phyloP scores from a whole-genome alignment of 148 eudicot species.

The Oxyria digyna region DNA sequence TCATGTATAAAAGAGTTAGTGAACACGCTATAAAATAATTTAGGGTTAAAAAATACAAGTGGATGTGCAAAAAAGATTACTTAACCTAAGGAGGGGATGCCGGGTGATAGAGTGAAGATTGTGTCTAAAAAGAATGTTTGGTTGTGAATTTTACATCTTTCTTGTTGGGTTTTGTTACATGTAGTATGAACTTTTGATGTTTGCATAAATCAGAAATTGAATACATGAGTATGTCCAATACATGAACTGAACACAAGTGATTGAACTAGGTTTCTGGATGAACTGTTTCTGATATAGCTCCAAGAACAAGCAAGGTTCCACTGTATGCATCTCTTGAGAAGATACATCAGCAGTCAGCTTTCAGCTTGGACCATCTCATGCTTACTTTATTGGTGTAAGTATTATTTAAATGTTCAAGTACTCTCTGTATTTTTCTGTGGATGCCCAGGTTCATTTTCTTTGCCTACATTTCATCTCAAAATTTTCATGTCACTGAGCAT shows the following conservation, averaged over 20 bases:
- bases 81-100: too few relatives aligned
- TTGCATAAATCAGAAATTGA: background rate
- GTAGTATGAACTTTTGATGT: background rate
- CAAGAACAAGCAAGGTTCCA: too few relatives aligned
- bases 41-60: too few relatives aligned
- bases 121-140: background rate
- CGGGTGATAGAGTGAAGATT: background rate
- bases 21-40: too few relatives aligned
- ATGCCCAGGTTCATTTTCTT: background rate
- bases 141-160: background rate
- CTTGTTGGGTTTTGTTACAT: background rate
- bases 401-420: too few relatives aligned
- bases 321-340: too few relatives aligned
- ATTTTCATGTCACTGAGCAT: background rate
- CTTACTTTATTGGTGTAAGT: too few relatives aligned
- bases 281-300: too few relatives aligned
- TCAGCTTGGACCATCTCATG: too few relatives aligned
- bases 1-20: too few relatives aligned
- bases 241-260: background rate
- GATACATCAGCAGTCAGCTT: too few relatives aligned
- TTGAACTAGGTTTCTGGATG: background rate
- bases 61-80: too few relatives aligned
- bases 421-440: background rate
- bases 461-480: background rate
- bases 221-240: background rate